phyloP scores from a whole-genome alignment of 2,329 filamentous ascomycete genomes.

The Escovopsis sp. region DNA sequence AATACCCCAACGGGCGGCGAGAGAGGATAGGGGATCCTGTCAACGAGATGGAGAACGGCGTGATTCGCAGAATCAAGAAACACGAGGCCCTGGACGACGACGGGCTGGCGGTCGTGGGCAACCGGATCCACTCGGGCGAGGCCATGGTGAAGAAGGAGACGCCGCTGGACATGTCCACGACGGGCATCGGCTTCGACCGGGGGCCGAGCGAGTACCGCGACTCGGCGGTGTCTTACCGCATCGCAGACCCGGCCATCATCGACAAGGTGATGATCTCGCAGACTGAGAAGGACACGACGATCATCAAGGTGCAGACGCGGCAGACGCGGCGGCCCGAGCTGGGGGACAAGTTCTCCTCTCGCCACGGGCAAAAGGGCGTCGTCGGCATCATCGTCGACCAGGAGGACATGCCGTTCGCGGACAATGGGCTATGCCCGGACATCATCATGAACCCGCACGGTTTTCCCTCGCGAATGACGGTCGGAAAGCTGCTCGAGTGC shows the following conservation, averaged over 20 bases:
- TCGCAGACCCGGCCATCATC: conserved; percentile 73
- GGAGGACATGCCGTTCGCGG: conserved; percentile 92
- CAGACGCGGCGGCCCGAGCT: conserved; percentile 90
- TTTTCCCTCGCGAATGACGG: conserved; percentile 99
- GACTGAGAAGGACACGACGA: conserved; percentile 69
- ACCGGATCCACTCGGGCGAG: conserved; percentile 61
- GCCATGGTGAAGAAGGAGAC: conserved; percentile 83
- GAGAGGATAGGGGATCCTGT: conserved; percentile 48
- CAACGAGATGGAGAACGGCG: conserved; percentile 42
- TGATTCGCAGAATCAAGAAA: conserved; percentile 46
- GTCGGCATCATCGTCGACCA: conserved; percentile 94
- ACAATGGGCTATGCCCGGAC: conserved; percentile 80
- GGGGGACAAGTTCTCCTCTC: conserved; percentile 96
- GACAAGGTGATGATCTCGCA: conserved; percentile 93
- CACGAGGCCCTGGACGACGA: conserved; percentile 67
- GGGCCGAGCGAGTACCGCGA: conserved; percentile 50
- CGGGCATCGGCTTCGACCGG: conserved; percentile 52
- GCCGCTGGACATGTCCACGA: conserved; percentile 62
- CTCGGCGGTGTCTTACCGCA: conserved; percentile 61
- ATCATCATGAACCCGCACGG: conserved; percentile 99
- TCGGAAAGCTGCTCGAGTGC: conserved; percentile 93
- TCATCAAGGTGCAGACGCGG: conserved; percentile 91
- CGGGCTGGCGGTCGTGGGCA: conserved; percentile 76
- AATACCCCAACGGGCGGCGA: conserved; percentile 67
- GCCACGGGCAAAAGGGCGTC: conserved; percentile 96